Base-by-base conservation (phyloP, 768 basidiomycete species). In the Gymnopilus junonius region DNA sequence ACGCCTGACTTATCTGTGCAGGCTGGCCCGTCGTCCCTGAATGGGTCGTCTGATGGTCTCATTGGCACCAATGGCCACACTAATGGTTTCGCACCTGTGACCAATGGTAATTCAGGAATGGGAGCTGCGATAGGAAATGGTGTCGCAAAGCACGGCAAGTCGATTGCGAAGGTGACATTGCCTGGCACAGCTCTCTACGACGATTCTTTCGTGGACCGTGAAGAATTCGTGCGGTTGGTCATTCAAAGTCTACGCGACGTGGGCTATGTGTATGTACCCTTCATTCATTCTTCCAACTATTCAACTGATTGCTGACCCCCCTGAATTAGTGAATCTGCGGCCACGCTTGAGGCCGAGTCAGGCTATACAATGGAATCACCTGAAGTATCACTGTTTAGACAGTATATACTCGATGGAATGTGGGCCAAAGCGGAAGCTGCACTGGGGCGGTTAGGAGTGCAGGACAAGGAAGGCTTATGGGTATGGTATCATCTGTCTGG, bases 171-270 rank as follows among this genome's bases (percentile, higher is more conserved):
- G 70, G 89, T 94, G 50, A 80, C 83, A 45, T 79, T 91, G 34
- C 89, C 90, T 20, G 92, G 93, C 25, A 87, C 89, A 50, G 83
- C 84, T 37, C 81, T 95, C 58, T 94, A 93, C 69, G 87, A 92
- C 45, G 91, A 92, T 75, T 89, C 90, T 65, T 81, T 81, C 65
- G 81, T 97, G 51, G 87, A 95, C 77, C 83, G 94, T 67, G 93
- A 97, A 77, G 95, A 97, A 75, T 95, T 94, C 73, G 88, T 97
- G 54, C 83, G 95, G 69, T 78, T 98, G 48, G 88, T 95, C 57
- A 84, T 97, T 64, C 95, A 98, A 74, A 93, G 90, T 68, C 76
- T 98, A 67, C 83, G 92, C 70, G 95, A 97, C 75, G 90, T 95
- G 54, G 95, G 95, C 45, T 90, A 90, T 65, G 79, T 80, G 87